Evolutionary conservation across 768 basidiomycete species (phyloP).

Genomic region (Lyophyllum atratum): DNA sequence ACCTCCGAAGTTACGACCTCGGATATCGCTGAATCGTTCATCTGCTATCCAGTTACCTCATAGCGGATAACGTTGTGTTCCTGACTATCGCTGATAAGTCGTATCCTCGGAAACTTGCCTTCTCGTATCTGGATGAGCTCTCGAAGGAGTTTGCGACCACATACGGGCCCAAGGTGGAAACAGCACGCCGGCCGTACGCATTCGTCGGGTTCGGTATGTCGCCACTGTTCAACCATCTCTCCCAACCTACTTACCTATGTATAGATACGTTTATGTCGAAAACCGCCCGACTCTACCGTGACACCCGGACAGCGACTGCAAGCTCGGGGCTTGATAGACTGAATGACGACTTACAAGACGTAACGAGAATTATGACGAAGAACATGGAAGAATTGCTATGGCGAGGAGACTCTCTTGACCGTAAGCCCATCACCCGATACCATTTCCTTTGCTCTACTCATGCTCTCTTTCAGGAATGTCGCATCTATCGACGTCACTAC

Average conservation of each 20-base stretch:
- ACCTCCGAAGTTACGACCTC: constrained; percentile 2
- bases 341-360: constrained; percentile 96
- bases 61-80: constrained; percentile 92
- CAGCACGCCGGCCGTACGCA: constrained; percentile 94
- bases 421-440: constrained; percentile 46
- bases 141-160: constrained; percentile 93
- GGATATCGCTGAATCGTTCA: constrained; percentile 9
- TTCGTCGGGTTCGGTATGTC: constrained; percentile 95
- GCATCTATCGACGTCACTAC: constrained; percentile 89
- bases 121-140: constrained; percentile 96
- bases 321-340: constrained; percentile 79
- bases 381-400: constrained; percentile 99
- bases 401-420: constrained; percentile 96
- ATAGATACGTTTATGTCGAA: constrained; percentile 99
- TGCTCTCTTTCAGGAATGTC: constrained; percentile 77
- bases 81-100: constrained; percentile 95
- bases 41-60: constrained; percentile 75
- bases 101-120: constrained; percentile 95
- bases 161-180: constrained; percentile 93
- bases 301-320: constrained; percentile 83
- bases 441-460: not conserved
- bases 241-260: constrained; percentile 2
- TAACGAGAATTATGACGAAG: constrained; percentile 99
- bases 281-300: constrained; percentile 92
- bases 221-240: not conserved